Conservation (phyloP, 108 stramenopile genomes). For the Parmales sp. region DNA sequence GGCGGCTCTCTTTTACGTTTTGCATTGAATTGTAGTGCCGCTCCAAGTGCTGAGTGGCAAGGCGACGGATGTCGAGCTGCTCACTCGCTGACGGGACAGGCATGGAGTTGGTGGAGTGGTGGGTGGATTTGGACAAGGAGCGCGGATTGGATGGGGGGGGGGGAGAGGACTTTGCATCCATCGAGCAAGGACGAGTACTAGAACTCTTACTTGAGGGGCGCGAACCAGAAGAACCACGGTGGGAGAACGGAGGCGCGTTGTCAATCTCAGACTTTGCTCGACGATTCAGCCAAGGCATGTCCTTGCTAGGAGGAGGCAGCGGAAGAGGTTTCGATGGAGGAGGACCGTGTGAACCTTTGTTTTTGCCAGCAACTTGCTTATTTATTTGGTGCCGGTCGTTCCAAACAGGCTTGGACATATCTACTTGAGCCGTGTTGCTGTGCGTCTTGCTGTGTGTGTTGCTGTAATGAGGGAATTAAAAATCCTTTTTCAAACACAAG, state of each 20-base stretch:
- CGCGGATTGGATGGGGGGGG: background rate
- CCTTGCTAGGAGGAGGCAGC: background rate
- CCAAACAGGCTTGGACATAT: background rate
- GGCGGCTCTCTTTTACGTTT: background rate
- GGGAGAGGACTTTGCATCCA: background rate
- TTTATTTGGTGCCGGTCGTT: background rate
- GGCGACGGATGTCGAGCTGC: background rate
- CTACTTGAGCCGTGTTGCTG: too few relatives aligned
- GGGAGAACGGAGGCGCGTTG: background rate
- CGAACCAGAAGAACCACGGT: background rate
- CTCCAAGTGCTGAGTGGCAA: background rate
- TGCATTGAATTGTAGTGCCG: background rate
- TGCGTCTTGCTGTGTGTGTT: too few relatives aligned
- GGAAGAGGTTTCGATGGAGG: background rate
- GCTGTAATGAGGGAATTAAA: too few relatives aligned
- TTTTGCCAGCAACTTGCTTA: too few relatives aligned
- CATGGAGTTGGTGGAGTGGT: background rate
- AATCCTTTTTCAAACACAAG: too few relatives aligned
- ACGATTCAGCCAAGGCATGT: constrained; percentile 4
- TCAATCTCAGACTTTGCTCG: background rate
- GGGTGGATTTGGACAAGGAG: background rate
- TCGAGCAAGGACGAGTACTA: background rate
- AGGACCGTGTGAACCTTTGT: background rate
- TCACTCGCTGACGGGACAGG: background rate
- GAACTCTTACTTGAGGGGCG: background rate